Conservation (phyloP, 2,329 filamentous ascomycete species). For the Nemania diffusa region DNA sequence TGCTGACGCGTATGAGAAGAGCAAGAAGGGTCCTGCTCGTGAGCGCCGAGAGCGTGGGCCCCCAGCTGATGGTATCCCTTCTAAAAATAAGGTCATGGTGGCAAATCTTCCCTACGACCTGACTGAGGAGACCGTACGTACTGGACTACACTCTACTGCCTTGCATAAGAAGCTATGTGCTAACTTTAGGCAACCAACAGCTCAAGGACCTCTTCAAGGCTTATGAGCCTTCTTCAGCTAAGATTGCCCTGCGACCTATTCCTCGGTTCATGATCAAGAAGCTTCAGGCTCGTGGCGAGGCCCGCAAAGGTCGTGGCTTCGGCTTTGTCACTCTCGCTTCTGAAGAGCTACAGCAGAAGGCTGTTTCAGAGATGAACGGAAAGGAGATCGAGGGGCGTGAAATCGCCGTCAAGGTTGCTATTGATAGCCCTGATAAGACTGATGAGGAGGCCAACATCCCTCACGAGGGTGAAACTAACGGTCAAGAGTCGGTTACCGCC, state of each 20-base stretch:
- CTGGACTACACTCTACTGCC: background rate
- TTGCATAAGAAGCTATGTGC: background rate
- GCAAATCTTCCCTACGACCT: conserved; percentile 99
- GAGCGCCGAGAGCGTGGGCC: conserved; percentile 86
- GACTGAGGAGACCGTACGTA: conserved; percentile 90
- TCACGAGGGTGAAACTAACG: conserved; percentile 56
- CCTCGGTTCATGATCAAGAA: conserved; percentile 99
- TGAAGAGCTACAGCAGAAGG: conserved; percentile 97
- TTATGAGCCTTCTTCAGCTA: conserved; percentile 93
- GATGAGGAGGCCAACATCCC: conserved; percentile 80
- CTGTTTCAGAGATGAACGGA: conserved; percentile 97
- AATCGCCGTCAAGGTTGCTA: conserved; percentile 99
- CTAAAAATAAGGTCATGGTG: conserved; percentile 99
- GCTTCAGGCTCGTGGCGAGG: conserved; percentile 96
- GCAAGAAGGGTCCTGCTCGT: conserved; percentile 64
- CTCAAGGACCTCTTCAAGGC: conserved; percentile 96
- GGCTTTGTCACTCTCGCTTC: conserved; percentile 96
- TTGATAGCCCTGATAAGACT: conserved; percentile 97
- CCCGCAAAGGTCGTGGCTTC: conserved; percentile 98
- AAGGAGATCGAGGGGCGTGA: conserved; percentile 99
- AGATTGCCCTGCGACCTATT: conserved; percentile 98
- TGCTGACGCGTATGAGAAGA: conserved; percentile 49
- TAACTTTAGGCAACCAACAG: conserved; percentile 60
- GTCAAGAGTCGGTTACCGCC: conserved; percentile 52
- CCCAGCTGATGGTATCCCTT: conserved; percentile 95